Conservation (phyloP, 257 asterid species). For the Solanum ahanhuiri region DNA sequence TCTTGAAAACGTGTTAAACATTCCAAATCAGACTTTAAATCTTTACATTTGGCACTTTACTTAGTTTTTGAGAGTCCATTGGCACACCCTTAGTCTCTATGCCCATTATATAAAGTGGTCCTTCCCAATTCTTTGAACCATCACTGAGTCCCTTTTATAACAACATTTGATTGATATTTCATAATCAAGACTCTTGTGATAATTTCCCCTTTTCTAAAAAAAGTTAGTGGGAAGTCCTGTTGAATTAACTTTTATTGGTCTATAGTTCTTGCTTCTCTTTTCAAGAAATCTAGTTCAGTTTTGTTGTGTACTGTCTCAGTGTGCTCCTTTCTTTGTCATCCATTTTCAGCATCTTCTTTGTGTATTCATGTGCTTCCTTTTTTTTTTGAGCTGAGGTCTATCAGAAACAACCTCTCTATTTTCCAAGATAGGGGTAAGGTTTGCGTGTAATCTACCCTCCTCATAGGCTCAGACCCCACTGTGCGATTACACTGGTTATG, state of each 20-base stretch:
- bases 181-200: background rate
- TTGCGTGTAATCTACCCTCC: background rate
- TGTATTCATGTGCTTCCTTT: background rate
- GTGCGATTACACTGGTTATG: background rate
- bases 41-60: conserved; percentile 9
- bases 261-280: background rate
- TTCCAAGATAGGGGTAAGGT: background rate
- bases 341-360: background rate
- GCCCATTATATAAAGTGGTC: background rate
- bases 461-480: background rate
- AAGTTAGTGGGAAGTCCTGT: background rate
- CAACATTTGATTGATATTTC: background rate
- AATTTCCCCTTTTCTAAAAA: background rate
- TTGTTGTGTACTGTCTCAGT: background rate
- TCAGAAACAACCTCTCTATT: background rate
- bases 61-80: conserved; percentile 12
- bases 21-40: conserved; percentile 3
- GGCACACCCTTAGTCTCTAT: background rate
- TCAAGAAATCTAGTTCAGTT: background rate
- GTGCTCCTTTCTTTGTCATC: background rate
- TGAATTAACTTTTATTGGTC: background rate
- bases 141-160: background rate
- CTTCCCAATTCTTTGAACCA: background rate
- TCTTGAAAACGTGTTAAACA: conserved; percentile 18
- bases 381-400: background rate